Percentiles rank a stretch among this genome's conserved stretches.
Conservation (phyloP, 768 basidiomycete genomes). For the Serendipita sp. region DNA sequence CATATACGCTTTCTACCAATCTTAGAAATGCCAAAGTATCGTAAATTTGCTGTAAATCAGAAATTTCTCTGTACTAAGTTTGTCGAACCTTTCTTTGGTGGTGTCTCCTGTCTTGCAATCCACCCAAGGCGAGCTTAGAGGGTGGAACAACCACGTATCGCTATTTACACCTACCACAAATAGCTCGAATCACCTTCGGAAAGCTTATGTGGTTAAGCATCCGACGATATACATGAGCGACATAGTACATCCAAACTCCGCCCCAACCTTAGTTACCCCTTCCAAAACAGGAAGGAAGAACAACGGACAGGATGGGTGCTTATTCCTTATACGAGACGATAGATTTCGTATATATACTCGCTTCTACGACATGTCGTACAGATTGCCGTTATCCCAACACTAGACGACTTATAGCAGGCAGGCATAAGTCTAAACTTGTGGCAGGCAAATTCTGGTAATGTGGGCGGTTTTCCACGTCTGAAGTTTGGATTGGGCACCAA, state of each 20-base stretch:
- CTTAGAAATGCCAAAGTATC: too few relatives aligned
- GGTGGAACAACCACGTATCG: neutral
- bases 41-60: too few relatives aligned
- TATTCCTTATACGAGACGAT: neutral
- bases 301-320: neutral
- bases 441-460: too few relatives aligned
- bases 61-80: too few relatives aligned
- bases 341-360: too few relatives aligned
- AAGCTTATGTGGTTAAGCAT: neutral
- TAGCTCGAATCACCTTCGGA: neutral
- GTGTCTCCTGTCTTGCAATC: neutral
- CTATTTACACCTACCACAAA: neutral
- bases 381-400: neutral
- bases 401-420: too few relatives aligned
- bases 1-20: too few relatives aligned
- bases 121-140: too few relatives aligned
- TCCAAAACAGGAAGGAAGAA: neutral
- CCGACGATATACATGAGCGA: neutral
- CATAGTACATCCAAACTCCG: neutral
- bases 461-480: too few relatives aligned
- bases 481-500: too few relatives aligned
- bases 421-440: too few relatives aligned
- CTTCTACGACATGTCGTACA: too few relatives aligned
- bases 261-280: neutral
- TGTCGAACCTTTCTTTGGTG: neutral